These are phyloP conservation scores for Candida glaebosa DNA, from an alignment of 805 yeast species.

Conservation along the genomic window DNA sequence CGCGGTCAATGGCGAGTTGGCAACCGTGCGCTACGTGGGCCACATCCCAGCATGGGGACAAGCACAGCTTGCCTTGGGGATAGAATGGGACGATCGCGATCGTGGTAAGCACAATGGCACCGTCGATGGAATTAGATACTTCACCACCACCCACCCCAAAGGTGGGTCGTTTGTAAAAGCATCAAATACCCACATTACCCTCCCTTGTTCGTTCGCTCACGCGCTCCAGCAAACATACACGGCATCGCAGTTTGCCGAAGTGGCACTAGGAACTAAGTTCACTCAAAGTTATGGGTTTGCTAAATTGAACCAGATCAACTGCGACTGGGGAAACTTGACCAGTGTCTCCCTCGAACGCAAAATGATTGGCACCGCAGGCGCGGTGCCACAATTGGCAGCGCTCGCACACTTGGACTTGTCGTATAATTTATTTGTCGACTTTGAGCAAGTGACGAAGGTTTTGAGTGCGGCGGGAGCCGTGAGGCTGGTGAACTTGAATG, in stretches of 20 bases:
- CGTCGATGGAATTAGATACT: conserved; percentile 53
- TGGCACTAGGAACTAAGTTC: conserved; percentile 52
- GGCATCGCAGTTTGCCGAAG: conserved; percentile 22
- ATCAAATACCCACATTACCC: conserved; percentile 29
- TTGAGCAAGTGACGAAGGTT: conserved; percentile 37
- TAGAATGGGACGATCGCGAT: conserved; percentile 76
- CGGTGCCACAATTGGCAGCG: conserved; percentile 42
- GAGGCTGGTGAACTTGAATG: conserved; percentile 47
- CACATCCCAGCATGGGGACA: conserved; percentile 60
- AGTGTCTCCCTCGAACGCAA: conserved; percentile 49
- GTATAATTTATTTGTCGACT: conserved; percentile 48
- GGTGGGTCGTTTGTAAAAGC: conserved; percentile 66
- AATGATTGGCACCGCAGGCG: conserved; percentile 25
- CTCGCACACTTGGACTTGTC: conserved; percentile 51
- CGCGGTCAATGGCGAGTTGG: conserved; percentile 38
- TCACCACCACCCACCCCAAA: conserved; percentile 32
- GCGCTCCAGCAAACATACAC: conserved; percentile 20
- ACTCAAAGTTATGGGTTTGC: conserved; percentile 68
- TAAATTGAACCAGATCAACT: conserved; percentile 45
- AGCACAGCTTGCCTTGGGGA: conserved; percentile 54
- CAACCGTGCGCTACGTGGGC: conserved; percentile 67
- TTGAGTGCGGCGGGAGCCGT: conserved; percentile 35
- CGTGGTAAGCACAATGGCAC: conserved; percentile 76
- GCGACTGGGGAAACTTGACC: conserved; percentile 42
- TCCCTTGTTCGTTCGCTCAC: conserved; percentile 32